Base-by-base conservation (phyloP, 2,329 filamentous ascomycete genomes). In the Knoxdaviesia proteae region DNA sequence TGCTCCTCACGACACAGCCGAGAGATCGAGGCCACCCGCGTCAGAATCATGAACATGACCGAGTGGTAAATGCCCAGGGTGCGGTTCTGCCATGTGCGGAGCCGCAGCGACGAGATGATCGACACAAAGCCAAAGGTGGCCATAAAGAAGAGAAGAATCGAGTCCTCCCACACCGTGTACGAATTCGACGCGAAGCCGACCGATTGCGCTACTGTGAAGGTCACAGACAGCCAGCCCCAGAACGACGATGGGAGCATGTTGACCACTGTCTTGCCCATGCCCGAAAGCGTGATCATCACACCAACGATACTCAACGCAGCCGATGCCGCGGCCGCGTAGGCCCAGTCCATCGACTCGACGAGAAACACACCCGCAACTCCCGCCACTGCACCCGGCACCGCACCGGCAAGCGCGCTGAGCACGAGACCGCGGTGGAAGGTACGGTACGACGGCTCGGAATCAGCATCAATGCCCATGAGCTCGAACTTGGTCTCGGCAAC, bases 141-240 rank as follows among this genome's bases (percentile, higher is more conserved):
- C 45, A 94, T 72, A 61, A 96, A 88, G 62, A 93, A 94, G 3
- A 94, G 67, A 5, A 94, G 69, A 44, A 94, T 94, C 9, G 84
- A 82, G 54, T 98, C 90, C 61, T 98, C 90, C 87, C 90, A 98
- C 49, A 98, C 94, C 0, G 88, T 96, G 60, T 87, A 98, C 0
- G 90, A 98, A 60, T 98, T 98, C 4, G 90, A 90, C 0, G 88
- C 88, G 56, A 96, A 98, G 6, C 90, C 88, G 42, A 83, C 65
- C n/a, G 86, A 92, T 54, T 94, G 84, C 47, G 80, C 76, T n/a
- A 86, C 58, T 0, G 86, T 86, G 50, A 93, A 84, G 9, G 87
- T 56, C 31, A 84, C 64, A 5, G 84, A 78, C 46, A 93, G 64
- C 77, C 83, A 88, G n/a, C 84, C 80, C 87, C 88, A 98, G 43